Base-by-base conservation (phyloP, 306 rosid genomes). In the Cicer bijugum region DNA sequence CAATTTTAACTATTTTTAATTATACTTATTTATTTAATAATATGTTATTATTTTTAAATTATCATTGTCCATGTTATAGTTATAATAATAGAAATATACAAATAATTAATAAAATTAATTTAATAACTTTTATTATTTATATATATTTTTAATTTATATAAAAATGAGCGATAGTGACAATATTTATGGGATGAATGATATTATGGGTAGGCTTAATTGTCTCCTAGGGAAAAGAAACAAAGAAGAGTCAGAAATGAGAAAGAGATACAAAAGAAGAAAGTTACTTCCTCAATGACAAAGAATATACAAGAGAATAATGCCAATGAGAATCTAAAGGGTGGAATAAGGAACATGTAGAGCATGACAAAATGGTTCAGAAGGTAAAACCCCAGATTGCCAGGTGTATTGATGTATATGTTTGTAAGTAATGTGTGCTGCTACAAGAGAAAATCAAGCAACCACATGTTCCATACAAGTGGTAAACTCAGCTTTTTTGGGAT, bases 371-470 rank as follows among this genome's bases (percentile, higher is more conserved):
- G 83, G 78, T 50, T 59, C 69, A 53, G 83, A 51, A 28, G 45
- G 80, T 44, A 68, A 81, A 71, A 79, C 83, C 86, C 86, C 69
- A 75, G 74, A 67, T 79, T 75, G 83, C 74, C 88, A 82, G 65
- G 85, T 85, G 84, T 84, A 75, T 59, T 67, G 73, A 71, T 48
- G 58, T 79, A 67, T 71, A 71, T 9, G 48, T 69, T 69, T 51
- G 11, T 52, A 67, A 66, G 2, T 19, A 38, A 68, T 81, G 69
- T 77, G 60, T 58, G 44, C 50, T 35, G 68, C 12, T 47, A 16
- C 1, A 72, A 46, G 44, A 28, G 9, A 68, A 78, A 1, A 53
- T 53, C 66, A 59, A 33, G 75, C 83, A 83, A 76, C 7, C 81
- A 72, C 74, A 56, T 71, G 40, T 67, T 42, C 74, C 67, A 43